Base-by-base conservation (phyloP, 257 asterid species). In the Fraxinus cuspidata region DNA sequence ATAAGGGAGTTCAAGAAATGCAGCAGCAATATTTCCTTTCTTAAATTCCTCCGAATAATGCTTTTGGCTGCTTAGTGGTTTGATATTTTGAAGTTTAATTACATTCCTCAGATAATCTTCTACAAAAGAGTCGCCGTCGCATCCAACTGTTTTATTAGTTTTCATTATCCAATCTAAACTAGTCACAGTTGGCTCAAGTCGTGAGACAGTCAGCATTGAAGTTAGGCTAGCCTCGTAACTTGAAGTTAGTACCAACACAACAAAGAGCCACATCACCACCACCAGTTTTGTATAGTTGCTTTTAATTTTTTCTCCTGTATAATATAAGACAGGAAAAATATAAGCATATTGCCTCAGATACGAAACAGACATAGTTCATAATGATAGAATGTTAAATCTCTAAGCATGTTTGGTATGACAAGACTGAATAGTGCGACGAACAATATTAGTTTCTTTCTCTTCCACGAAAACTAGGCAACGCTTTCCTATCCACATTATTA, bases 1-100 rank as follows among this genome's bases (percentile, higher is more conserved):
- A 70, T 85, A 83, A 12, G 87, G 89, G 11, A 83, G 77, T 56
- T 85, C 89, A 28, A 85, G 85, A 76, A 83, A 83, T 35, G 85
- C 85, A 60, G 86, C 89, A 28, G 72, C 32, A 35, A 83, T 85
- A n/a, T 38, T 85, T 1, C 83, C 83, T 12, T 47, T 78, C 27
- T 68, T 74, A 38, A 85, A 69, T 73, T 75, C 85, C 51, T 38
- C 77, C 0, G 80, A 79, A 68, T 83, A 85, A 58, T 19, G 66
- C 0, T 80, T 35, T 7, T 77, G 74, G 53, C 15, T 60, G 4
- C 8, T 34, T 9, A 85, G 27, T 63, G n/a, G 31, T 68, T 72
- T 75, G 82, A 85, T 78, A 25, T 83, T 85, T 12, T 44, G 81
- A n/a, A 85, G 75, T 0, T 49, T 4, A 51, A 83, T 10, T 49